phyloP scores from a whole-genome alignment of 805 yeast species.

The Ogataea methanolica region DNA sequence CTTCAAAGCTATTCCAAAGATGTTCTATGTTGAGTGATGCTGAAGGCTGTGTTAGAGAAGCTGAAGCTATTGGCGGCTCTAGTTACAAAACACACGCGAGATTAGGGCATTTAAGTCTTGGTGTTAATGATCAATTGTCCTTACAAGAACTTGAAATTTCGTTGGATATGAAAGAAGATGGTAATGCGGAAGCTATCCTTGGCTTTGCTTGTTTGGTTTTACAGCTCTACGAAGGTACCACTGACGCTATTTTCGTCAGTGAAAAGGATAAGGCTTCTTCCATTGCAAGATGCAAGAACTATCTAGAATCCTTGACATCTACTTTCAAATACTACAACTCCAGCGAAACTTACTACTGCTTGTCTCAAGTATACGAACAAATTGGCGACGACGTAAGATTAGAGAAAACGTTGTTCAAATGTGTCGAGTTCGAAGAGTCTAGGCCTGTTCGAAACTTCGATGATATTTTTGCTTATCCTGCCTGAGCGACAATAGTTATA shows the following conservation, averaged over 20 bases:
- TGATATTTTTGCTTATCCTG: slow-evolving; percentile 8
- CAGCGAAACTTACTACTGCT: slow-evolving; percentile 65
- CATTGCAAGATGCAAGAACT: slow-evolving; percentile 47
- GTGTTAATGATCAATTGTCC: slow-evolving; percentile 35
- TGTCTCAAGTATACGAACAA: slow-evolving; percentile 60
- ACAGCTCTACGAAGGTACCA: slow-evolving; percentile 15
- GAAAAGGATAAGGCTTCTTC: slow-evolving; percentile 57
- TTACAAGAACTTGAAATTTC: slow-evolving; percentile 63
- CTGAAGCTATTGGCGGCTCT: slow-evolving; percentile 45
- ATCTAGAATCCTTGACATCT: slow-evolving; percentile 35
- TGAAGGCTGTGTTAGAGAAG: slow-evolving; percentile 68
- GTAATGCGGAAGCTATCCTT: slow-evolving; percentile 46
- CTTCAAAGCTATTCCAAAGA: slow-evolving; percentile 58
- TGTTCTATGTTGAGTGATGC: slow-evolving; percentile 55
- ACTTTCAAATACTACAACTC: slow-evolving; percentile 38
- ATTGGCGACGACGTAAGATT: slow-evolving; percentile 45
- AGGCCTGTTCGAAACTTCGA: slow-evolving; percentile 45
- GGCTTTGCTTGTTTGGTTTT: slow-evolving; percentile 52
- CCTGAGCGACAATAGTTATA: neutral
- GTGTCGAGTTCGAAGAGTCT: slow-evolving; percentile 58
- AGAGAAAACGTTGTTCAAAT: slow-evolving; percentile 51
- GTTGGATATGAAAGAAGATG: slow-evolving; percentile 40
- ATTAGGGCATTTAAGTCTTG: slow-evolving; percentile 41
- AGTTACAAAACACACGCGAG: slow-evolving; percentile 46
- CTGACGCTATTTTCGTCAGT: slow-evolving; percentile 42